phyloP scores from a whole-genome alignment of 2,329 filamentous ascomycete species.

The Fusarium fracticaudum region DNA sequence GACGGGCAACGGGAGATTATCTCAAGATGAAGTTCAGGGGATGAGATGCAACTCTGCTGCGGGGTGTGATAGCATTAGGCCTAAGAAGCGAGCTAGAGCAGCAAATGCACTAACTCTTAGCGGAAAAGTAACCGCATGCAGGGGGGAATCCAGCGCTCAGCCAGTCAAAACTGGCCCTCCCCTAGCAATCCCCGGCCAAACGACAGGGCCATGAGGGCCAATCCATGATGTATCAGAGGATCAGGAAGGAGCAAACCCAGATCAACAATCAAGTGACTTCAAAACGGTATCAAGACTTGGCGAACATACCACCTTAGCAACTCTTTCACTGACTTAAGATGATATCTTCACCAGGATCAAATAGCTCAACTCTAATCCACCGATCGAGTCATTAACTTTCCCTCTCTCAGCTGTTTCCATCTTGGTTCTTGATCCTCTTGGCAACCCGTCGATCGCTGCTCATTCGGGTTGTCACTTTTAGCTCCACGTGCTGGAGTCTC shows the following conservation, averaged over 20 bases:
- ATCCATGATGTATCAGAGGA: conserved; percentile 29
- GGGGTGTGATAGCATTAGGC: conserved; percentile 31
- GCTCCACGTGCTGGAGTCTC: conserved; percentile 42
- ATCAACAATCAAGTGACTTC: conserved; percentile 26
- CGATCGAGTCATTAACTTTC: conserved; percentile 6
- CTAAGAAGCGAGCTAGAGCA: conserved; percentile 15
- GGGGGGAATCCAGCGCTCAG: conserved; percentile 26
- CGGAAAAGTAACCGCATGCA: conserved; percentile 40
- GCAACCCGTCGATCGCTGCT: conserved; percentile 38
- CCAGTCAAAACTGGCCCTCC: conserved; percentile 15
- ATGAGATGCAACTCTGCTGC: conserved; percentile 34
- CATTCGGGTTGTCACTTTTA: conserved; percentile 33
- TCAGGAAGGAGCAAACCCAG: conserved; percentile 30
- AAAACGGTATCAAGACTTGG: conserved; percentile 3
- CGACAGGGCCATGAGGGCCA: conserved; percentile 15
- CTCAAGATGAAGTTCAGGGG: conserved; percentile 29
- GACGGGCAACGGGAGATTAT: conserved; percentile 22
- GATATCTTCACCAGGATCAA: neutral
- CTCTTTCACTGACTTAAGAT: neutral
- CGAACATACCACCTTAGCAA: neutral
- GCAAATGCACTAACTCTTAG: conserved; percentile 41
- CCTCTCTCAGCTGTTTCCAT: neutral
- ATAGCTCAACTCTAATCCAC: neutral
- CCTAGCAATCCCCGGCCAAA: conserved; percentile 15
- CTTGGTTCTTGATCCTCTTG: conserved; percentile 6